These are phyloP conservation scores for Plasmodium vinckei DNA, from an alignment of 169 alveolate genomes.

Conservation along the genomic window DNA sequence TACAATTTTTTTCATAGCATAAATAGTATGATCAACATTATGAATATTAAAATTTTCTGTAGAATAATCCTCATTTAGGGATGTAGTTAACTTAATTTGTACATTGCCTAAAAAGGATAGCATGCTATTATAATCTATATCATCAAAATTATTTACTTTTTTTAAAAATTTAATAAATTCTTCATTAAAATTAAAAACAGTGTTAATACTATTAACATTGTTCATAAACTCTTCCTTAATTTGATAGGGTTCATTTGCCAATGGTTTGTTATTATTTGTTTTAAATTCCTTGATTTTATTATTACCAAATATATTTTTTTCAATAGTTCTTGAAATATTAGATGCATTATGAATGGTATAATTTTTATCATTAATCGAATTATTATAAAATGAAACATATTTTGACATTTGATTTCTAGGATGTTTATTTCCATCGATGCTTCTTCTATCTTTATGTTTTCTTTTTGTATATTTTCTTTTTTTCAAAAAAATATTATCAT, in stretches of 20 bases:
- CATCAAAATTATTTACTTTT: conserved; percentile 53
- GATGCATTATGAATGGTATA: neutral
- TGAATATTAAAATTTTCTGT: conserved; percentile 23
- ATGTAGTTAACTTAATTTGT: conserved; percentile 29
- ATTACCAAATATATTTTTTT: neutral
- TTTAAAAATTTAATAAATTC: conserved; percentile 47
- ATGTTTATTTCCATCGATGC: neutral
- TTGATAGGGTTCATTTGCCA: conserved; percentile 54
- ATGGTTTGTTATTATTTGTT: conserved; percentile 7
- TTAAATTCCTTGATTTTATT: neutral
- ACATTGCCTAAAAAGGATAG: conserved; percentile 41
- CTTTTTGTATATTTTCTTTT: conserved; percentile 5
- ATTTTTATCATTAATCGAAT: neutral
- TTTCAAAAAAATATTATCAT: neutral
- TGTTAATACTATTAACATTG: conserved; percentile 49
- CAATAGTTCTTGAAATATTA: neutral
- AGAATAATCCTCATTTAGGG: conserved; percentile 25
- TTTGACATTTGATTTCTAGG: neutral
- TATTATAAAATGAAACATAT: neutral
- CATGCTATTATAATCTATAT: conserved; percentile 66
- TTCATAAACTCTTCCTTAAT: conserved; percentile 66
- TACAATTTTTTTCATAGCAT: conserved; percentile 52
- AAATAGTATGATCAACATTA: conserved; percentile 31
- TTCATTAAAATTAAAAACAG: conserved; percentile 68
- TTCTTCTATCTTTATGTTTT: neutral